Evolutionary conservation across 2,329 filamentous ascomycete species (phyloP).

Genomic region (Colletotrichum musicola): DNA sequence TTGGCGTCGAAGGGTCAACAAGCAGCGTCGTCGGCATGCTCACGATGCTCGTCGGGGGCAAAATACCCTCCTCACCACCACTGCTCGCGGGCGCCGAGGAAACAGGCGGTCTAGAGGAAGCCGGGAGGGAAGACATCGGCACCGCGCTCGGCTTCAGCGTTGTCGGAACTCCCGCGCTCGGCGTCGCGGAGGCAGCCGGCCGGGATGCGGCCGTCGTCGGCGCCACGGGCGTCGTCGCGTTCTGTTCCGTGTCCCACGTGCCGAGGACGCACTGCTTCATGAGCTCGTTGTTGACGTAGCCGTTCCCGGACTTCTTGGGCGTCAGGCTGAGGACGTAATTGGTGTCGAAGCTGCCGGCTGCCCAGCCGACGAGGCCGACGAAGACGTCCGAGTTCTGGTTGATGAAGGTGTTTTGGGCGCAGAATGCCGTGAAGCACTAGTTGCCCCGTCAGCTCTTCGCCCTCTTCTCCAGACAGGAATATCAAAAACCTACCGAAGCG

Average conservation of each 20-base stretch:
- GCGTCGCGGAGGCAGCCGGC: slow-evolving; percentile 1
- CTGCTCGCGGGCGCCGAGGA: background rate
- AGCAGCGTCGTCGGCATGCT: slow-evolving; percentile 25
- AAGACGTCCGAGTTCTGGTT: slow-evolving; percentile 61
- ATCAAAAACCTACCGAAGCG: slow-evolving; percentile 48
- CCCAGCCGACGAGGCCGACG: slow-evolving; percentile 60
- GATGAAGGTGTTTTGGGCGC: slow-evolving; percentile 61
- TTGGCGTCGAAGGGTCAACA: slow-evolving; percentile 28
- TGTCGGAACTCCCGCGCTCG: background rate
- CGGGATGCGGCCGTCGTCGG: background rate
- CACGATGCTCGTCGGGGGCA: slow-evolving; percentile 19
- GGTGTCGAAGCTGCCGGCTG: slow-evolving; percentile 57
- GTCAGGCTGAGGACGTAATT: slow-evolving; percentile 59
- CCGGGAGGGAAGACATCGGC: background rate
- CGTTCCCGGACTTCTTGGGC: slow-evolving; percentile 49
- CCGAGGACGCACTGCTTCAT: slow-evolving; percentile 58
- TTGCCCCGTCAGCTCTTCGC: background rate
- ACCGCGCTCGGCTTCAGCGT: background rate
- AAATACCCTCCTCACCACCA: slow-evolving; percentile 13
- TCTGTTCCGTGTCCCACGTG: slow-evolving; percentile 32
- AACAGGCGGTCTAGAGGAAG: background rate
- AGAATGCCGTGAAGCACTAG: slow-evolving; percentile 59
- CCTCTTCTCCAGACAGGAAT: background rate
- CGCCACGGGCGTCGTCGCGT: slow-evolving; percentile 6
- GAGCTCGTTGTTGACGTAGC: slow-evolving; percentile 54